These are phyloP conservation scores for Pythium phragmitis DNA, from an alignment of 352 stramenopile species.

Conservation along the genomic window DNA sequence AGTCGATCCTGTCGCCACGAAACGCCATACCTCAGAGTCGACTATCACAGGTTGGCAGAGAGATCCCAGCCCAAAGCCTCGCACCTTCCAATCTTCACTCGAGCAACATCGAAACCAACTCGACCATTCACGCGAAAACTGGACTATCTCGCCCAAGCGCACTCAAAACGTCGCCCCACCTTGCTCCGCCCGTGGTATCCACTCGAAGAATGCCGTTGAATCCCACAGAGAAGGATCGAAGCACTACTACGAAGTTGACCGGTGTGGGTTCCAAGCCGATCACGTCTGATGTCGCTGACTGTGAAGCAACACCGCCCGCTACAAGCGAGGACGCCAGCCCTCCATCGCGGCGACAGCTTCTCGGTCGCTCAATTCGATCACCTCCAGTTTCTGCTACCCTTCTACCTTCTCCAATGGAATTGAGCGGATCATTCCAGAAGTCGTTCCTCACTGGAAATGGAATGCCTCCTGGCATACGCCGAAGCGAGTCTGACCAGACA, in stretches of 20 bases:
- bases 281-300: not conserved
- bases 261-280: not conserved
- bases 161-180: constrained; percentile 5
- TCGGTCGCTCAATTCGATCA: constrained; percentile 11
- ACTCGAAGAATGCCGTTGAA: not conserved
- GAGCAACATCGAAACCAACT: not conserved
- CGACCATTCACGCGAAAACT: not conserved
- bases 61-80: constrained; percentile 2
- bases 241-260: not conserved
- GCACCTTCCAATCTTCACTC: not conserved
- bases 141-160: not conserved
- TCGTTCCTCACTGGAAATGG: constrained; percentile 28
- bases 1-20: constrained; percentile 42
- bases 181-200: not conserved
- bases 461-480: constrained; percentile 7
- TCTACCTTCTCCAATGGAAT: constrained; percentile 21
- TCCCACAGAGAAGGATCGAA: not conserved
- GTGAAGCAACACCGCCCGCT: not conserved
- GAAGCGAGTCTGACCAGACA: constrained; percentile 17
- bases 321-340: not conserved
- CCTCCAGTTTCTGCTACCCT: constrained; percentile 9
- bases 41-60: not conserved
- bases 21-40: constrained; percentile 25
- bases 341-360: constrained; percentile 7
- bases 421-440: constrained; percentile 29